phyloP scores from a whole-genome alignment of 257 asterid species.

The Solanum tarijense region DNA sequence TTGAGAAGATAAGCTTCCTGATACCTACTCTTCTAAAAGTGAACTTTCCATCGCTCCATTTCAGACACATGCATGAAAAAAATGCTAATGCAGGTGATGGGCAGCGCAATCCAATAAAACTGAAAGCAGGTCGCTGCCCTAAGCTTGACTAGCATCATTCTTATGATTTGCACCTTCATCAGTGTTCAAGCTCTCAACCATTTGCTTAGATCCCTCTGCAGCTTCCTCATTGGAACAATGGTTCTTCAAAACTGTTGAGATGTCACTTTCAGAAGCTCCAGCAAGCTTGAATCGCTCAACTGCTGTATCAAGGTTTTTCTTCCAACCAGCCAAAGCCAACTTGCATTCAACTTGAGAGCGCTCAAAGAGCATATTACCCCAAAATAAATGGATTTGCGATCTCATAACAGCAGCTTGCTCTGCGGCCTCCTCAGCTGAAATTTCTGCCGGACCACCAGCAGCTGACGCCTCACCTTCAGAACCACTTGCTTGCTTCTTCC shows the following conservation, averaged over 20 bases:
- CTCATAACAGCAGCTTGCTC: slow-evolving; percentile 91
- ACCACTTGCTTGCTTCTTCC: slow-evolving; percentile 52
- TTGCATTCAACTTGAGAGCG: slow-evolving; percentile 82
- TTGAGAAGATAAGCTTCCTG: neutral
- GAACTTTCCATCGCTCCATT: neutral
- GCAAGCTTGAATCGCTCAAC: slow-evolving; percentile 79
- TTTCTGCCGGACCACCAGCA: slow-evolving; percentile 25
- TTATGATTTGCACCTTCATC: slow-evolving; percentile 10
- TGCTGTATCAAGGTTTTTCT: slow-evolving; percentile 68
- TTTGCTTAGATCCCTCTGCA: slow-evolving; percentile 21
- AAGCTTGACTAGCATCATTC: slow-evolving; percentile 2
- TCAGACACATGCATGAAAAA: neutral
- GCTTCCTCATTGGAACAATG: slow-evolving; percentile 68
- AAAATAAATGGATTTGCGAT: slow-evolving; percentile 82
- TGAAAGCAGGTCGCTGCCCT: neutral
- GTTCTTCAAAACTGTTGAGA: slow-evolving; percentile 61
- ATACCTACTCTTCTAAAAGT: neutral
- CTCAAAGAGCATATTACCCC: slow-evolving; percentile 97
- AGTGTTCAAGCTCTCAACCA: slow-evolving; percentile 15
- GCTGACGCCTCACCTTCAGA: slow-evolving; percentile 39
- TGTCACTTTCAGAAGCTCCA: slow-evolving; percentile 90
- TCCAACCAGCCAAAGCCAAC: slow-evolving; percentile 69
- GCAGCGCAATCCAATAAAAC: neutral
- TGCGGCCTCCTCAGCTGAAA: slow-evolving; percentile 63
- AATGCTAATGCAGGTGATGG: neutral